Conservation (phyloP, 148 eudicot genomes). For the Vaccinium corymbosum region DNA sequence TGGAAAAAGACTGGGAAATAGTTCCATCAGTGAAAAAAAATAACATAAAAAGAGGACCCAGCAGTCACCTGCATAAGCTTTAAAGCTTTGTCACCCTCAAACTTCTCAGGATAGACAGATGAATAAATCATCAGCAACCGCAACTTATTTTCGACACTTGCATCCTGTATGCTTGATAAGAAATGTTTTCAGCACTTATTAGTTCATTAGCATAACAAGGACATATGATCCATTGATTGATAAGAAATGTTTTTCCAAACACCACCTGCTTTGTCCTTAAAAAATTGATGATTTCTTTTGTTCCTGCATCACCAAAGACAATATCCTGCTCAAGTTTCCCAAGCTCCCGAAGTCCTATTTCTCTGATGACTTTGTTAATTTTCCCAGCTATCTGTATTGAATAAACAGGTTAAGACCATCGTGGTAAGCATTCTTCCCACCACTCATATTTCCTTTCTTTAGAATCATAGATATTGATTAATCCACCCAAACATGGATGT, state of each 20-base stretch:
- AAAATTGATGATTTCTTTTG: constrained; percentile 79
- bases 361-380: constrained; percentile 70
- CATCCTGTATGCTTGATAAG: constrained; percentile 38
- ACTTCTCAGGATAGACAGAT: constrained; percentile 82
- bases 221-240: neutral
- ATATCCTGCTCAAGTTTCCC: constrained; percentile 99
- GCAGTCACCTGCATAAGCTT: constrained; percentile 86
- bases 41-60: neutral
- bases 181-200: neutral
- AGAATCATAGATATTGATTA: neutral
- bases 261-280: constrained; percentile 68
- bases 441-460: neutral
- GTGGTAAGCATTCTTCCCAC: neutral
- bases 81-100: constrained; percentile 92
- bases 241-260: neutral
- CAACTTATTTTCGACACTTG: constrained; percentile 61
- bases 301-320: constrained; percentile 96
- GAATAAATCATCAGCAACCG: constrained; percentile 91
- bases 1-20: neutral
- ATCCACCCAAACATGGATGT: neutral
- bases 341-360: constrained; percentile 73
- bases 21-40: neutral
- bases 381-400: constrained; percentile 85
- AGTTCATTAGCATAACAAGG: neutral
- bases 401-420: neutral